Evolutionary conservation across 495 filamentous ascomycete species (phyloP).

Genomic region (Xanthoparmelia taractica): DNA sequence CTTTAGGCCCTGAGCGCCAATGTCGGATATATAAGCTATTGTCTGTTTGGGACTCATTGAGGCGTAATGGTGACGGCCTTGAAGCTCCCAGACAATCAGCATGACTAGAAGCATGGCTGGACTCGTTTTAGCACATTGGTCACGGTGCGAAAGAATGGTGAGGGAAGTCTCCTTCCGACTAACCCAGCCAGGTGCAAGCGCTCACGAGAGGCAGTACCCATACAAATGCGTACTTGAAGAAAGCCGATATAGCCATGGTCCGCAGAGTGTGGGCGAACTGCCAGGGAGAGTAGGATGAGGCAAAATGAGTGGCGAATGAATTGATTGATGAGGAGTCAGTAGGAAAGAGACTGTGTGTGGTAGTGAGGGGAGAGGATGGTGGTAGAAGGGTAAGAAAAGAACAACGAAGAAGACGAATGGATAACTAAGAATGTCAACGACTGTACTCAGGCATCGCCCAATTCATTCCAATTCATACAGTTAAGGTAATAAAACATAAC

Average conservation of each 20-base stretch:
- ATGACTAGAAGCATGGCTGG: constrained; percentile 60
- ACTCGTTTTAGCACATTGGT: background rate
- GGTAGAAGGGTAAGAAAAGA: background rate
- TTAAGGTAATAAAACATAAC: no score
- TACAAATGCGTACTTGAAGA: constrained; percentile 35
- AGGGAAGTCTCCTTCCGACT: constrained; percentile 14
- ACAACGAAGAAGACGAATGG: no score
- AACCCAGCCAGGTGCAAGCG: constrained; percentile 71
- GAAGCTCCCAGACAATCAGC: constrained; percentile 60
- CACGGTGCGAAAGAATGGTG: background rate
- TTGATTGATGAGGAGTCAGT: no score
- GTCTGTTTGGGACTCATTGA: constrained; percentile 7
- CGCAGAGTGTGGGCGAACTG: background rate
- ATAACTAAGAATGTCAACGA: no score
- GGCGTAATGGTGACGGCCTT: constrained; percentile 33
- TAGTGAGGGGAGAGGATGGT: background rate
- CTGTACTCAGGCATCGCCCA: no score
- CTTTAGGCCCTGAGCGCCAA: constrained; percentile 66
- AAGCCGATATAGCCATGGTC: constrained; percentile 13
- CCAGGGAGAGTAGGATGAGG: background rate
- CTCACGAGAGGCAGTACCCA: constrained; percentile 79
- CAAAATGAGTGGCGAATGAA: background rate
- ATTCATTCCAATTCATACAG: no score
- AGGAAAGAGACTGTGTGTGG: no score
- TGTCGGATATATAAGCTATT: constrained; percentile 48